Percentiles rank a stretch among this genome's conserved stretches.
phyloP scores from a whole-genome alignment of 345 rosid genomes.

The Linum tenue region DNA sequence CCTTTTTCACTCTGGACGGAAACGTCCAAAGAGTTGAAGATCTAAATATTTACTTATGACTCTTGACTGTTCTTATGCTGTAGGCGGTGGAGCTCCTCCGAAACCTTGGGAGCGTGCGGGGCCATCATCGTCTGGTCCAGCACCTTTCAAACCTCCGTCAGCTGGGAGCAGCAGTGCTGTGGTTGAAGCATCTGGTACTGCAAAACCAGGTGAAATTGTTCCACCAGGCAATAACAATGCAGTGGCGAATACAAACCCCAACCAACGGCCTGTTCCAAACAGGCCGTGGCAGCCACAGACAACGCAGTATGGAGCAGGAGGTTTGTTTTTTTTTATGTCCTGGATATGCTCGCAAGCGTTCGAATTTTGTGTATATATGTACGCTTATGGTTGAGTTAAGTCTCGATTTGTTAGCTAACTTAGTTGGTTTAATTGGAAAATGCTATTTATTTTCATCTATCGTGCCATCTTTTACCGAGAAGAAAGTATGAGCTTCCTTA shows the following conservation, averaged over 20 bases:
- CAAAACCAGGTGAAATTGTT: constrained; percentile 74
- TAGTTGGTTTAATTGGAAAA: not conserved
- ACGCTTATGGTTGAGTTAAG: not conserved
- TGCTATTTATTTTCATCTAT: too few species aligned
- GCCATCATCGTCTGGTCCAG: constrained; percentile 49
- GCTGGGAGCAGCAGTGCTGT: constrained; percentile 78
- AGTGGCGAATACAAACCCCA: constrained; percentile 37
- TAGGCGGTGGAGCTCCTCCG: constrained; percentile 55
- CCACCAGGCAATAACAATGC: constrained; percentile 34
- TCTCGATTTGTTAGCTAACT: not conserved
- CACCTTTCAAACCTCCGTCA: constrained; percentile 88
- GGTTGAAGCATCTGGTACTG: constrained; percentile 95
- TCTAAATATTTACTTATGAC: too few species aligned
- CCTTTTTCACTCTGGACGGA: not conserved
- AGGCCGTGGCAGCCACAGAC: constrained; percentile 92
- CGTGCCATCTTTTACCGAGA: too few species aligned
- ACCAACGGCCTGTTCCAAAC: constrained; percentile 62
- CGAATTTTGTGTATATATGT: not conserved
- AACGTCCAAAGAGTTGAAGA: not conserved
- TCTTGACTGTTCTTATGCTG: constrained; percentile 1
- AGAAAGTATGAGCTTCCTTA: too few species aligned
- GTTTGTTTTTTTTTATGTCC: not conserved
- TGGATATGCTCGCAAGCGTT: not conserved
- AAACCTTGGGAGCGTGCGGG: constrained; percentile 98
- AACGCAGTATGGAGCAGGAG: constrained; percentile 46